These are phyloP conservation scores for Komagataella mondaviorum DNA, from an alignment of 805 yeast genomes.

Conservation along the genomic window DNA sequence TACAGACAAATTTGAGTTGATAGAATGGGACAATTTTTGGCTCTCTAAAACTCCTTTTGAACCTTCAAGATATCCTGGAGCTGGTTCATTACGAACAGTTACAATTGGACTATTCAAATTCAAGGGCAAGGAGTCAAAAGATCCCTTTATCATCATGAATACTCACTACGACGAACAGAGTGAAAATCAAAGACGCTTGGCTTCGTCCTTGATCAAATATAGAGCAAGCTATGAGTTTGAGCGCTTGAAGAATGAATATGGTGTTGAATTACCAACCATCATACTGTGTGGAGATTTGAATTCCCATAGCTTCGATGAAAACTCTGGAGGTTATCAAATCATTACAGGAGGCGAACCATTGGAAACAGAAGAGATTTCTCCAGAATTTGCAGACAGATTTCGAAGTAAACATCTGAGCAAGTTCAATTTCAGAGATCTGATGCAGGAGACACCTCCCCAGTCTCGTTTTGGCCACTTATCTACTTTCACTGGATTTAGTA, in stretches of 20 bases:
- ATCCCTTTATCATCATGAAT: conserved; percentile 23
- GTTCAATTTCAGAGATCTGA: conserved; percentile 16
- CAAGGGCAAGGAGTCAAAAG: neutral
- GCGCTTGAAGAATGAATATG: neutral
- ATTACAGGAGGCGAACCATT: conserved; percentile 10
- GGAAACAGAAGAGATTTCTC: conserved; percentile 7
- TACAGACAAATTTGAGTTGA: conserved; percentile 20
- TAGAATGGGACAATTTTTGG: conserved; percentile 35
- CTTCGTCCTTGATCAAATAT: conserved; percentile 26
- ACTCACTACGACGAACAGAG: conserved; percentile 41
- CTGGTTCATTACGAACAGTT: conserved; percentile 24
- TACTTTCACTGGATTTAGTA: conserved; percentile 27
- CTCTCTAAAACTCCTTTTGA: conserved; percentile 36
- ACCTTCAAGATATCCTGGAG: conserved; percentile 31
- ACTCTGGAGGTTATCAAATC: conserved; percentile 18
- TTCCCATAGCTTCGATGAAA: conserved; percentile 27
- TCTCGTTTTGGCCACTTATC: conserved; percentile 19
- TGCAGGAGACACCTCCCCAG: conserved; percentile 10
- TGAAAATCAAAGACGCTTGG: conserved; percentile 26
- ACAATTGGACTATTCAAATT: conserved; percentile 14
- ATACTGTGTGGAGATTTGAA: conserved; percentile 44
- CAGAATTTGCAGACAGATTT: conserved; percentile 11
- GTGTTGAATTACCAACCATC: neutral
- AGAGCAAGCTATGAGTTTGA: conserved; percentile 25
- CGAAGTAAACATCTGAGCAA: conserved; percentile 4